Percentiles rank a stretch among this genome's conserved stretches.
Conservation (phyloP, 768 basidiomycete genomes). For the Gloeostereum incarnatum region DNA sequence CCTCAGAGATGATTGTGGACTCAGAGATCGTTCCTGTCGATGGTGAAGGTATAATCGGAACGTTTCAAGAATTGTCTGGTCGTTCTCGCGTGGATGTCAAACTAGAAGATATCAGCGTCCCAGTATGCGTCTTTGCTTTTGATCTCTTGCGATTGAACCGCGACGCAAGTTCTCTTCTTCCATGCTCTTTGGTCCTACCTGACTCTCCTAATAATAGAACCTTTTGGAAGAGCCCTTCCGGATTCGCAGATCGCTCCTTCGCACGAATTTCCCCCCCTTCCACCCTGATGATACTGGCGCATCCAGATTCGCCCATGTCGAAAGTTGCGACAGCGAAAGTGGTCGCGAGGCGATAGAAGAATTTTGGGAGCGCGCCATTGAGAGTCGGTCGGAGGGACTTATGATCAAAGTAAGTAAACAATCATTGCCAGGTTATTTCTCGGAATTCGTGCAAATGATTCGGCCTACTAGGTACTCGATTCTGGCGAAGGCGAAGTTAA, state of each 20-base stretch:
- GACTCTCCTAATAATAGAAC: slow-evolving; percentile 30
- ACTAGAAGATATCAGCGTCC: slow-evolving; percentile 62
- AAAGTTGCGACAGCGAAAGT: slow-evolving; percentile 55
- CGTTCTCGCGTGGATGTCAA: slow-evolving; percentile 79
- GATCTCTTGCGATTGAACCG: slow-evolving; percentile 85
- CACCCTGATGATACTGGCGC: slow-evolving; percentile 27
- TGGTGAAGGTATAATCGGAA: slow-evolving; percentile 48
- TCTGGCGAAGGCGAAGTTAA: slow-evolving; percentile 25
- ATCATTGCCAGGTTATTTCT: slow-evolving; percentile 6
- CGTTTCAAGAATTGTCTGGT: slow-evolving; percentile 84
- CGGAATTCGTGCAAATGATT: too few species aligned
- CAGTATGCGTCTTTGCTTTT: slow-evolving; percentile 81
- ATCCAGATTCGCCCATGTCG: slow-evolving; percentile 69
- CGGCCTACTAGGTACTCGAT: slow-evolving; percentile 52
- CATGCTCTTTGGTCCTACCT: slow-evolving; percentile 5
- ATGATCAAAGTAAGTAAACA: slow-evolving; percentile 70
- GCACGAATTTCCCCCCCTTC: slow-evolving; percentile 48
- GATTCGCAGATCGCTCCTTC: slow-evolving; percentile 55
- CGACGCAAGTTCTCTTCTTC: slow-evolving; percentile 38
- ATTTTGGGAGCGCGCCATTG: slow-evolving; percentile 71
- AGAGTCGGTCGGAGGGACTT: slow-evolving; percentile 81
- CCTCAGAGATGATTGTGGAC: slow-evolving; percentile 55
- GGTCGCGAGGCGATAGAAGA: slow-evolving; percentile 55
- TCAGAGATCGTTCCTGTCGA: slow-evolving; percentile 86
- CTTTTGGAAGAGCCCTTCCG: slow-evolving; percentile 65